These are phyloP conservation scores for Epichloe brachyelytri DNA, from an alignment of 2,329 filamentous ascomycete genomes.

Conservation along the genomic window DNA sequence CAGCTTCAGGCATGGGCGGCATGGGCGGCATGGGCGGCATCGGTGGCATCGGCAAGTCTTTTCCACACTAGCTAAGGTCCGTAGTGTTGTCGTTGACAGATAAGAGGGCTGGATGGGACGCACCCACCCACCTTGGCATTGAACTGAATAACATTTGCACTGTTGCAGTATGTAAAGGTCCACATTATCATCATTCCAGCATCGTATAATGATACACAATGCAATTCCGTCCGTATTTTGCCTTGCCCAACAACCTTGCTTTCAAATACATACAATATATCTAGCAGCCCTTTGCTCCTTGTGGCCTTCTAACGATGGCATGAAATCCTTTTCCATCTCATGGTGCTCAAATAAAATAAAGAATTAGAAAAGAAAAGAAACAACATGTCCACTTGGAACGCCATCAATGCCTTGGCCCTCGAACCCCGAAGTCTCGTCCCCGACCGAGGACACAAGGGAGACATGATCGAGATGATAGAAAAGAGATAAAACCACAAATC, in stretches of 20 bases:
- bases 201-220: background rate
- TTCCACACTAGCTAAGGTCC: background rate
- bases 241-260: background rate
- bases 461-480: background rate
- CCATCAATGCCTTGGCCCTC: background rate
- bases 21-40: constrained; percentile 16
- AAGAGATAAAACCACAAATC: background rate
- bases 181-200: background rate
- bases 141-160: background rate
- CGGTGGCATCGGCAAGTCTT: background rate
- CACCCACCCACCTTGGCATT: too few species aligned
- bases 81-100: too few species aligned
- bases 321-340: background rate
- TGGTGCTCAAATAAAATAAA: background rate
- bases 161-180: background rate
- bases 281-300: background rate
- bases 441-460: background rate
- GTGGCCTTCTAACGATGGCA: background rate
- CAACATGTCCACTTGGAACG: background rate
- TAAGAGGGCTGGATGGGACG: too few species aligned
- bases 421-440: background rate
- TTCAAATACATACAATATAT: background rate
- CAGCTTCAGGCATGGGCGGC: constrained; percentile 4
- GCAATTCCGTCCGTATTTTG: background rate
- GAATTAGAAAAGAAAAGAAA: background rate